These are phyloP conservation scores for Cryphonectria carpinicola DNA, from an alignment of 2,329 filamentous ascomycete species.

Conservation along the genomic window DNA sequence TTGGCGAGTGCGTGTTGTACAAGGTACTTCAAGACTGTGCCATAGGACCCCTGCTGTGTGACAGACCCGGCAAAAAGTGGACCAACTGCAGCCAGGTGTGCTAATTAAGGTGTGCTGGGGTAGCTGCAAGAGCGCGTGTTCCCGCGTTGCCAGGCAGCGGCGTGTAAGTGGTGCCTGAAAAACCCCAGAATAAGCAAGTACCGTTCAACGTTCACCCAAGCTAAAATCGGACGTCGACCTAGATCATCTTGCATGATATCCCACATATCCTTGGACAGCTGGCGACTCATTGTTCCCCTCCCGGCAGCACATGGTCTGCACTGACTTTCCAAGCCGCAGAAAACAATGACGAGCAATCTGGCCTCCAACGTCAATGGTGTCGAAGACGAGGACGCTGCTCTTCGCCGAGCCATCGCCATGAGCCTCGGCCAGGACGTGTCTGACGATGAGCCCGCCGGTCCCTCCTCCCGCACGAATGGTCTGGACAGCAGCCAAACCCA, in stretches of 20 bases:
- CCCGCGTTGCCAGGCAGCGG: background rate
- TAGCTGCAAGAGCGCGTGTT: background rate
- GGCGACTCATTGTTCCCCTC: background rate
- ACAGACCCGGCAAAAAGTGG: background rate
- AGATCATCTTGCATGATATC: slow-evolving; percentile 2
- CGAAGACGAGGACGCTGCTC: slow-evolving; percentile 60
- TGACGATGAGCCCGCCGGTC: slow-evolving; percentile 14
- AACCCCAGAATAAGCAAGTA: slow-evolving; percentile 5
- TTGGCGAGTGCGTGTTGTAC: background rate
- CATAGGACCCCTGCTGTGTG: background rate
- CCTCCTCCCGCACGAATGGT: background rate
- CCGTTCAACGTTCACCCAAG: background rate
- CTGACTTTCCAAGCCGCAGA: too few species aligned
- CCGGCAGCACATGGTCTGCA: background rate
- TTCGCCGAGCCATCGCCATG: slow-evolving; percentile 64
- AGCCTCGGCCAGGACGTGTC: slow-evolving; percentile 48
- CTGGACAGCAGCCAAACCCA: too few species aligned
- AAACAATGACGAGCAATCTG: slow-evolving; percentile 32
- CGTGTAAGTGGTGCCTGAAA: background rate
- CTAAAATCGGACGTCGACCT: slow-evolving; percentile 16
- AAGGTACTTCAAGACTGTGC: background rate
- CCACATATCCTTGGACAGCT: background rate
- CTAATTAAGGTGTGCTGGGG: background rate
- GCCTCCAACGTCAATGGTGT: slow-evolving; percentile 38
- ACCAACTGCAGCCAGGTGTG: background rate